Conservation (phyloP, 805 yeast genomes). For the Hyphopichia homilentoma region DNA sequence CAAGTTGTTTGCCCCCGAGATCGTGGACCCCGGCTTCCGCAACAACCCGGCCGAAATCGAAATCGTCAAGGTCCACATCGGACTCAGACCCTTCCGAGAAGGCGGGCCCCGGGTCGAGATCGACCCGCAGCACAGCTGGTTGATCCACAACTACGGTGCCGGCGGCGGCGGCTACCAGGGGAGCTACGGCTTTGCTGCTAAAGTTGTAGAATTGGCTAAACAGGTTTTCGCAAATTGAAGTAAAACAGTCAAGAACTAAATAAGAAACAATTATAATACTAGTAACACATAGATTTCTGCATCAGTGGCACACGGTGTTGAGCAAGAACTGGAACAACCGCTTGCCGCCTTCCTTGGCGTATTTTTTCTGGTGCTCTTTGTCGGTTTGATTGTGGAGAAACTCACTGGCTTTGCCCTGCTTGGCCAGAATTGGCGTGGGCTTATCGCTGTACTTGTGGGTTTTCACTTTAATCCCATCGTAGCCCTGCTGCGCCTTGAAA, state of each 20-base stretch:
- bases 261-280: background rate
- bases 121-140: slow-evolving; percentile 25
- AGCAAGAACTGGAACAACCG: slow-evolving; percentile 17
- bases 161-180: slow-evolving; percentile 78
- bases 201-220: slow-evolving; percentile 35
- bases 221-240: background rate
- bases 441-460: slow-evolving; percentile 28
- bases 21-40: slow-evolving; percentile 23
- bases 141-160: slow-evolving; percentile 68
- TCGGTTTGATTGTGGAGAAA: slow-evolving; percentile 24
- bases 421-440: slow-evolving; percentile 29
- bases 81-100: slow-evolving; percentile 36
- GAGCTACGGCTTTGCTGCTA: slow-evolving; percentile 59
- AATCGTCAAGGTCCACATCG: slow-evolving; percentile 30
- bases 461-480: slow-evolving; percentile 22
- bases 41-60: slow-evolving; percentile 27
- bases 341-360: slow-evolving; percentile 24
- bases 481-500: slow-evolving; percentile 28
- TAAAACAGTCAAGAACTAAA: background rate
- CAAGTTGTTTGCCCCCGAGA: slow-evolving; percentile 34
- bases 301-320: slow-evolving; percentile 16
- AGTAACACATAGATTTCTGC: background rate
- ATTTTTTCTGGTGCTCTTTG: slow-evolving; percentile 32
- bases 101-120: slow-evolving; percentile 32
- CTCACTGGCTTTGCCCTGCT: slow-evolving; percentile 22